Percentiles rank a stretch among this genome's conserved stretches.
These are phyloP conservation scores for Kazachstania sp. DNA, from an alignment of 1,139 yeast genomes.

Conservation along the genomic window DNA sequence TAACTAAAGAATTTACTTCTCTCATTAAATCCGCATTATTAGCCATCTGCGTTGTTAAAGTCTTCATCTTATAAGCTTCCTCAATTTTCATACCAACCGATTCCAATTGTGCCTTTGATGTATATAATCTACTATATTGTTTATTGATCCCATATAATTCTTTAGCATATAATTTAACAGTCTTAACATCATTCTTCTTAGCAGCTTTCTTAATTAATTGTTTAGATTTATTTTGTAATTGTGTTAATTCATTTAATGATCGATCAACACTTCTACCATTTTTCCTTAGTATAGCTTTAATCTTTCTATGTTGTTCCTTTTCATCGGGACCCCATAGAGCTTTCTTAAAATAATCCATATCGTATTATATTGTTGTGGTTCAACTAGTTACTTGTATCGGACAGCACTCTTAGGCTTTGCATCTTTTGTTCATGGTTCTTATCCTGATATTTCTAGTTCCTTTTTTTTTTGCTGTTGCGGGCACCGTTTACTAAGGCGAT, in stretches of 20 bases:
- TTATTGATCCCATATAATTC: conserved; percentile 70
- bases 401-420: too few relatives aligned
- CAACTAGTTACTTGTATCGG: too few relatives aligned
- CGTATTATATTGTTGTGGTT: too few relatives aligned
- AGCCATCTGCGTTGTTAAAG: conserved; percentile 74
- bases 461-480: too few relatives aligned
- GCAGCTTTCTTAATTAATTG: conserved; percentile 64
- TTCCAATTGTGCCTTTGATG: conserved; percentile 77
- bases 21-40: conserved; percentile 76
- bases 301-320: conserved; percentile 82
- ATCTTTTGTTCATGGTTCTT: too few relatives aligned
- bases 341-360: conserved; percentile 72
- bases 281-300: conserved; percentile 72
- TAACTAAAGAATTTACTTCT: conserved; percentile 74
- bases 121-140: conserved; percentile 65
- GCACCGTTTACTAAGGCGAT: too few relatives aligned
- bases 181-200: conserved; percentile 65
- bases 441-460: too few relatives aligned
- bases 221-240: conserved; percentile 66
- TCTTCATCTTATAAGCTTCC: conserved; percentile 83
- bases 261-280: conserved; percentile 78
- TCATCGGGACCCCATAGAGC: conserved; percentile 96
- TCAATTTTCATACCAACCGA: conserved; percentile 82
- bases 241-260: conserved; percentile 56
- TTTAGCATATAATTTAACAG: conserved; percentile 71